Percentiles rank a stretch among this genome's conserved stretches.
phyloP scores from a whole-genome alignment of 345 rosid genomes.

The Citrus trifoliata region DNA sequence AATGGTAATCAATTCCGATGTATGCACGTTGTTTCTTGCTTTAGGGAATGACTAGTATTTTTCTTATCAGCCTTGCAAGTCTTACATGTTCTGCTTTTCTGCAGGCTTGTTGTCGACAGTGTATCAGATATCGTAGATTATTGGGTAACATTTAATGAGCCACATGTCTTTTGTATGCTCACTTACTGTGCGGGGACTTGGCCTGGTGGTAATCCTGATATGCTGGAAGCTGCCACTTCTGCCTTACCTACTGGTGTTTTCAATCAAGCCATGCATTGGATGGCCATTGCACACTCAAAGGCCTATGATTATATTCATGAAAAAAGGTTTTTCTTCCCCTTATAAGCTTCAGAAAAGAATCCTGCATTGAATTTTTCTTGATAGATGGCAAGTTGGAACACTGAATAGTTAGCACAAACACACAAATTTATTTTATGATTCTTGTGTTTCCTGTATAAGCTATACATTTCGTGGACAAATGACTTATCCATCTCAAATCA shows the following conservation, averaged over 20 bases:
- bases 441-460: neutral
- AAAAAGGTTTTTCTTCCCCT: constrained; percentile 38
- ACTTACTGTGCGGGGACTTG: constrained; percentile 95
- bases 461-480: neutral
- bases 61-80: constrained; percentile 1
- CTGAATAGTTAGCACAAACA: neutral
- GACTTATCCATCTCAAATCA: neutral
- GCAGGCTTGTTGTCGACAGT: constrained; percentile 85
- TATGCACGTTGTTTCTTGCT: neutral
- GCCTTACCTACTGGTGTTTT: constrained; percentile 89
- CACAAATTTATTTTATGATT: neutral
- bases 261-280: constrained; percentile 79
- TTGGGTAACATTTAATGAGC: constrained; percentile 94
- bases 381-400: neutral
- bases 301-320: constrained; percentile 83
- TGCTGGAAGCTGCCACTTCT: constrained; percentile 86
- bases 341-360: constrained; percentile 1
- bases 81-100: constrained; percentile 17
- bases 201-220: constrained; percentile 96
- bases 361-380: neutral
- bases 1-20: neutral
- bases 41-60: neutral
- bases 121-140: constrained; percentile 79
- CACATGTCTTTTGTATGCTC: constrained; percentile 87
- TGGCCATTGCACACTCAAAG: constrained; percentile 74